Evolutionary conservation across 2,329 filamentous ascomycete species (phyloP).

Genomic region (Chlorencoelia australis): DNA sequence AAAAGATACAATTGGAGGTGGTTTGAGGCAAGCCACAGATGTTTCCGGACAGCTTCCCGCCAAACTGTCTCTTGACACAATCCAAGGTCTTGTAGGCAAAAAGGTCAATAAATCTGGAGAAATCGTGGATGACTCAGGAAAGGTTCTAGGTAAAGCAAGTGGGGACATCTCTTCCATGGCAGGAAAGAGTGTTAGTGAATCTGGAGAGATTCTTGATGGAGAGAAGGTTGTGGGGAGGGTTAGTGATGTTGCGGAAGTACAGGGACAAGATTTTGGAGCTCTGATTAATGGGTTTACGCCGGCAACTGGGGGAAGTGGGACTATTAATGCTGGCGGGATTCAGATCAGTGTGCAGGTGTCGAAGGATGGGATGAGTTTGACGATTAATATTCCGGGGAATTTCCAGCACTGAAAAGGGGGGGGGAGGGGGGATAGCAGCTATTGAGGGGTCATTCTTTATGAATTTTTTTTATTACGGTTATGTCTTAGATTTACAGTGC

Average conservation of each 20-base stretch:
- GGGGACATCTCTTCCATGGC: conserved; percentile 38
- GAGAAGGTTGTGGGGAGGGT: no score
- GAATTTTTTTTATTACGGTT: no score
- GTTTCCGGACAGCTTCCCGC: background rate
- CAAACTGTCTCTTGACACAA: background rate
- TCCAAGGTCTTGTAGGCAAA: conserved; percentile 47
- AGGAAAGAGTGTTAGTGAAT: conserved; percentile 44
- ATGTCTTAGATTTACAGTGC: no score
- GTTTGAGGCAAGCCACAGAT: background rate
- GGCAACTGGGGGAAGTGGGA: no score
- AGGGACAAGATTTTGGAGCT: no score
- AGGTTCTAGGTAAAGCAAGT: conserved; percentile 48
- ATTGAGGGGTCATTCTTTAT: no score
- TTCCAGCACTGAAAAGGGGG: no score
- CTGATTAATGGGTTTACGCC: no score
- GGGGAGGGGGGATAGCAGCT: no score
- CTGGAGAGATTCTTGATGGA: conserved; percentile 43
- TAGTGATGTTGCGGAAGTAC: no score
- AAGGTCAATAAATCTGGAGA: conserved; percentile 62
- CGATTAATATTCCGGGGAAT: conserved; percentile 7
- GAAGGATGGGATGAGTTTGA: conserved; percentile 7
- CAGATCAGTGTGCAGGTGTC: no score
- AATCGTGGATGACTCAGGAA: conserved; percentile 42
- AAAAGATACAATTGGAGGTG: background rate
- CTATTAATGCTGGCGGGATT: no score